Evolutionary conservation across 1,139 yeast genomes (phyloP).

Genomic region (Suhomyces yuchorum): DNA sequence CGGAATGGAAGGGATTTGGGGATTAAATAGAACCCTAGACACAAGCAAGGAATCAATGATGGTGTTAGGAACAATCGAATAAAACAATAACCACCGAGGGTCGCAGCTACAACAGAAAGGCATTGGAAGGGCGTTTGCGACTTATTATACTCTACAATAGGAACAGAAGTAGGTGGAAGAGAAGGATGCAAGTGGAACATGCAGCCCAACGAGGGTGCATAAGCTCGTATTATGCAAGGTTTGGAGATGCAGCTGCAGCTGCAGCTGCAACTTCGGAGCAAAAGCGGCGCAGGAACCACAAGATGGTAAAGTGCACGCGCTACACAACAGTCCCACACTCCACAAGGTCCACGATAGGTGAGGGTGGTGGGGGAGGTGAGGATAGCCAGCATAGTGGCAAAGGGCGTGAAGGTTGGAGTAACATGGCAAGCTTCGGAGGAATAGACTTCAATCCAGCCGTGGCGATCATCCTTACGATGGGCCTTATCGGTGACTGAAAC

Average conservation of each 20-base stretch:
- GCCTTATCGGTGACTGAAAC: too few relatives aligned
- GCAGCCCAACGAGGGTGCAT: background rate
- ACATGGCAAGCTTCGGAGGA: too few relatives aligned
- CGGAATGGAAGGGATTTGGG: background rate
- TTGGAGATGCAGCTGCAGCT: background rate
- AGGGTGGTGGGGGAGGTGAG: too few relatives aligned
- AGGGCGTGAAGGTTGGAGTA: too few relatives aligned
- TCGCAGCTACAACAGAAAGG: background rate
- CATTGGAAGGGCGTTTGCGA: background rate
- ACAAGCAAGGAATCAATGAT: conserved; percentile 1
- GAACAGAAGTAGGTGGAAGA: background rate
- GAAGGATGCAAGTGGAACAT: background rate
- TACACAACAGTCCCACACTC: background rate
- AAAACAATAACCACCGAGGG: background rate
- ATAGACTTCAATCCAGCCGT: too few relatives aligned
- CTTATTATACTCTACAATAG: background rate
- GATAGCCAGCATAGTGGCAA: too few relatives aligned
- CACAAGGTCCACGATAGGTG: too few relatives aligned
- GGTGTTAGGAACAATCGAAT: background rate
- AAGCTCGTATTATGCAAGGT: background rate
- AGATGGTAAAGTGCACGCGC: background rate
- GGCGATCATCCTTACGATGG: too few relatives aligned
- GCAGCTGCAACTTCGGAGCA: background rate
- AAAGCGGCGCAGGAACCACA: background rate
- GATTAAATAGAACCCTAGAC: conserved; percentile 1